Conservation (phyloP, 164 flowering plant species). For the Vitis riparia region DNA sequence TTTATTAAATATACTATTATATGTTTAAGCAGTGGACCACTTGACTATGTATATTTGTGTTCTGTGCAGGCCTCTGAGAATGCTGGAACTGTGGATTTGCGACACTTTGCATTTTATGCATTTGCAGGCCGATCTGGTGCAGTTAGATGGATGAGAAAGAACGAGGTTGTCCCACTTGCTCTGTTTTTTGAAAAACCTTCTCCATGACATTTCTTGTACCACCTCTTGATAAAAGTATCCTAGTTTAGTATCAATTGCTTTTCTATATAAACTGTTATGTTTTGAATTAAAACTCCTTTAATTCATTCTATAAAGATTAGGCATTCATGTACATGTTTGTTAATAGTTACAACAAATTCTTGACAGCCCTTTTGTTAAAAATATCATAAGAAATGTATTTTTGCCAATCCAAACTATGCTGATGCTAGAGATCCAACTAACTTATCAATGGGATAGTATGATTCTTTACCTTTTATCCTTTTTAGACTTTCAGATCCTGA, state of each 20-base stretch:
- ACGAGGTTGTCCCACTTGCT: conserved; percentile 52
- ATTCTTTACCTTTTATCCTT: no score
- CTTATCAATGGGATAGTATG: no score
- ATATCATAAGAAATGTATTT: no score
- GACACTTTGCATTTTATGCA: conserved; percentile 93
- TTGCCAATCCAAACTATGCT: no score
- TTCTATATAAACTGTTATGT: not conserved
- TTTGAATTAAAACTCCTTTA: not conserved
- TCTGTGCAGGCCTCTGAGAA: conserved; percentile 52
- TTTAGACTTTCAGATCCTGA: no score
- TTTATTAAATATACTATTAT: not conserved
- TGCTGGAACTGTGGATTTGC: conserved; percentile 67
- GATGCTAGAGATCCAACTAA: no score
- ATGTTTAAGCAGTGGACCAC: no score
- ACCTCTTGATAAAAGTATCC: not conserved
- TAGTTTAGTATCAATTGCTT: not conserved
- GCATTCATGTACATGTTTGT: no score
- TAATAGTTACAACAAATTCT: no score
- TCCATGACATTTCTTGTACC: not conserved
- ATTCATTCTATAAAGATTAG: no score
- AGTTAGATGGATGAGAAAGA: conserved; percentile 77
- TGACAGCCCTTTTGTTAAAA: no score
- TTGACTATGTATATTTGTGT: not conserved
- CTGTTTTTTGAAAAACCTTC: not conserved
- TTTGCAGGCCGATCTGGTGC: conserved; percentile 81